A percentile compares a stretch with the other conserved stretches of the same genome.
Evolutionary conservation across 257 asterid genomes (phyloP).

Genomic region (Petunia secreta): DNA sequence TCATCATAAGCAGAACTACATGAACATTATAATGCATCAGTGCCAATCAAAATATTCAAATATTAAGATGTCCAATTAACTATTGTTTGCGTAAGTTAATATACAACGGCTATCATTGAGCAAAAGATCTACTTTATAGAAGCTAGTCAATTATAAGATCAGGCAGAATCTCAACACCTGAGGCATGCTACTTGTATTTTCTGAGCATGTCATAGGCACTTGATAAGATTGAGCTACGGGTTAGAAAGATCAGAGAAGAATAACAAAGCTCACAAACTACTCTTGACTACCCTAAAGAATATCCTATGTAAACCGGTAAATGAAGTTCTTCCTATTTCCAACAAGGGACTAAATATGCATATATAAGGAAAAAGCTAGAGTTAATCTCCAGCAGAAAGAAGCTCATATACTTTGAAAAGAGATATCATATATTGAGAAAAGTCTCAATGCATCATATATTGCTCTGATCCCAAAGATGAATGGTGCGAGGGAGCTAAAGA

Average conservation of each 20-base stretch:
- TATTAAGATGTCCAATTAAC: neutral
- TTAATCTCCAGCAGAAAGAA: too few species aligned
- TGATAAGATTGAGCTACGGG: neutral
- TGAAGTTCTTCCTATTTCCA: too few species aligned
- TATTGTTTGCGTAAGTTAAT: conserved; percentile 10
- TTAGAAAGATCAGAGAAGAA: neutral
- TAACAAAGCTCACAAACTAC: neutral
- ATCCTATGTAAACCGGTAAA: neutral
- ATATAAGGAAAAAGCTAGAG: too few species aligned
- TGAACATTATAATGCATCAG: conserved; percentile 30
- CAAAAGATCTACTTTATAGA: conserved; percentile 8
- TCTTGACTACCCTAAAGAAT: neutral
- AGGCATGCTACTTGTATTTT: neutral
- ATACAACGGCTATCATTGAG: neutral
- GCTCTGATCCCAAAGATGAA: too few species aligned
- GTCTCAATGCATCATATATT: too few species aligned
- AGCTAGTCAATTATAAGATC: neutral
- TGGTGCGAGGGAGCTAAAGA: too few species aligned
- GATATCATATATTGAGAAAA: too few species aligned
- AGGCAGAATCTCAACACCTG: neutral
- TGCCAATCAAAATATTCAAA: conserved; percentile 12
- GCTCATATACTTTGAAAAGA: too few species aligned
- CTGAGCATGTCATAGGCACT: neutral
- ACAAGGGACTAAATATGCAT: too few species aligned
- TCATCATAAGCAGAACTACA: conserved; percentile 82